Conservation (phyloP, 192 early-diverging fungal genomes). For the Martensiomyces pterosporus region DNA sequence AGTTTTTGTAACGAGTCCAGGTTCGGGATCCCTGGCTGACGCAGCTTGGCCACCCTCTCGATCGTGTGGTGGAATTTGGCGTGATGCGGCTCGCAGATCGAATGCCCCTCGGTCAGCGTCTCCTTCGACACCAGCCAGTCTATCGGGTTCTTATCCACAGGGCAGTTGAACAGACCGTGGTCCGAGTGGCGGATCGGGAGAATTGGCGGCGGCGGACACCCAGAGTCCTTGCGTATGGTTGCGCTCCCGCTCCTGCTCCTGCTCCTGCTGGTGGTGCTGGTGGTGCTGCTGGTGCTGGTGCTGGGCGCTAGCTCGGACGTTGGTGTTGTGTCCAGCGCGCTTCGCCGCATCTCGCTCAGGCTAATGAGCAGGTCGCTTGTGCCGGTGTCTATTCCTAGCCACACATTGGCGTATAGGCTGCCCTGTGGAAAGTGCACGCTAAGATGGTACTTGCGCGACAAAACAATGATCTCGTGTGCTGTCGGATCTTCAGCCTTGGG, state of each 20-base stretch:
- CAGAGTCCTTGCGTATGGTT: conserved; percentile 36
- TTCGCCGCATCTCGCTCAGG: conserved; percentile 39
- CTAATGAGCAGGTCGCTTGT: conserved; percentile 34
- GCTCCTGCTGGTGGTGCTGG: conserved; percentile 4
- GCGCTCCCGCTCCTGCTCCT: background rate
- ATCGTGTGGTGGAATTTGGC: conserved; percentile 32
- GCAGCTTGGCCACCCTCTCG: conserved; percentile 27
- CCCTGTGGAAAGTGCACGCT: conserved; percentile 47
- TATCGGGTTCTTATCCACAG: conserved; percentile 13
- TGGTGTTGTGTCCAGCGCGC: conserved; percentile 42
- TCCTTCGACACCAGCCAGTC: conserved; percentile 46
- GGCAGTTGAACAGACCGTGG: conserved; percentile 45
- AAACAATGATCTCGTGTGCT: conserved; percentile 47
- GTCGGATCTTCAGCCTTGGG: conserved; percentile 35
- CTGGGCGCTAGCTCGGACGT: conserved; percentile 12
- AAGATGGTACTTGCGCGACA: conserved; percentile 38
- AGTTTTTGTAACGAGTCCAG: conserved; percentile 19
- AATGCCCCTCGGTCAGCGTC: conserved; percentile 20
- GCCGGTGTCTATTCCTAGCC: conserved; percentile 42
- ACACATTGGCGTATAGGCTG: conserved; percentile 46
- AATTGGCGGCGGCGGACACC: conserved; percentile 10
- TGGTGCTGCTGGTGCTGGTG: background rate
- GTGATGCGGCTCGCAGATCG: conserved; percentile 30
- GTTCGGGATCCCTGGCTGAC: conserved; percentile 11
- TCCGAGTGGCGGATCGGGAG: conserved; percentile 16